These are phyloP conservation scores for Syzygium oleosum DNA, from an alignment of 345 rosid species.

Conservation along the genomic window DNA sequence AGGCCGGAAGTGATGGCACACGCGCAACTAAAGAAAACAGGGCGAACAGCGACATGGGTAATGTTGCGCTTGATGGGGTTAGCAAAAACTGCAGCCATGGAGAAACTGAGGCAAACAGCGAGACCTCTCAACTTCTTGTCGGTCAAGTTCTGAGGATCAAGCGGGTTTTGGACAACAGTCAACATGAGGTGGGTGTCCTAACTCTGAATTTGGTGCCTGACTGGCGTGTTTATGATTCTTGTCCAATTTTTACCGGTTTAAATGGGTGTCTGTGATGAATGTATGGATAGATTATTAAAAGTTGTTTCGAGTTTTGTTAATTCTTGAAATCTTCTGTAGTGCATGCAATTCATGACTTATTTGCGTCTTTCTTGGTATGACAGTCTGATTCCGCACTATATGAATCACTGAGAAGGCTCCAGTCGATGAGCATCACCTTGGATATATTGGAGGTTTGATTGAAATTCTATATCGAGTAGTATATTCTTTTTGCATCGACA, in stretches of 20 bases:
- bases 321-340: background rate
- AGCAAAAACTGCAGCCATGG: constrained; percentile 48
- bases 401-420: background rate
- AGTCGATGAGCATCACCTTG: background rate
- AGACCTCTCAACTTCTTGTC: constrained; percentile 32
- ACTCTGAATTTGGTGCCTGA: background rate
- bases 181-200: background rate
- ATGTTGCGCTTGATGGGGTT: constrained; percentile 7
- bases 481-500: background rate
- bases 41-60: constrained; percentile 38
- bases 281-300: background rate
- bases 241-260: background rate
- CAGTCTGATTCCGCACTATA: background rate
- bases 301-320: background rate
- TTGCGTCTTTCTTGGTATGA: background rate
- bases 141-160: constrained; percentile 69
- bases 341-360: background rate
- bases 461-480: background rate
- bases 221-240: background rate
- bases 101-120: constrained; percentile 72
- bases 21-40: constrained; percentile 44
- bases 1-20: constrained; percentile 13
- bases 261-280: background rate
- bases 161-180: background rate
- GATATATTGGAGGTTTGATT: background rate